These are phyloP conservation scores for Neoboletus brunneissimus DNA, from an alignment of 768 basidiomycete genomes.

Conservation along the genomic window DNA sequence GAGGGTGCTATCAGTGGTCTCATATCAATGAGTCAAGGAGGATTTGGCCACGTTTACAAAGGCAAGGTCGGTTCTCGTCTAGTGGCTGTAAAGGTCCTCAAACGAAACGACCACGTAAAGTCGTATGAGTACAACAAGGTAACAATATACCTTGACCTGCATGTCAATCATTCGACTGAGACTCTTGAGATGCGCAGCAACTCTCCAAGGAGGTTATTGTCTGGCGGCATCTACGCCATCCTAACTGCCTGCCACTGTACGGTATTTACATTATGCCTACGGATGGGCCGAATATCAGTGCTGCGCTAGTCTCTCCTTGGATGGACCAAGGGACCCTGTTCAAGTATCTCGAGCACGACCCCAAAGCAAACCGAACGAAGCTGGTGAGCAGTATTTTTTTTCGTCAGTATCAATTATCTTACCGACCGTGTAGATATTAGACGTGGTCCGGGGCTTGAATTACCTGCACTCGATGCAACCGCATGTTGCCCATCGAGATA, in stretches of 20 bases:
- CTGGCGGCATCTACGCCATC: slow-evolving; percentile 36
- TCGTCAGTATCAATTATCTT: not conserved
- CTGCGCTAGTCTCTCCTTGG: slow-evolving; percentile 40
- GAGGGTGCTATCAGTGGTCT: slow-evolving; percentile 9
- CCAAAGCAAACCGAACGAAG: slow-evolving; percentile 22
- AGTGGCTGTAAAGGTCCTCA: slow-evolving; percentile 31
- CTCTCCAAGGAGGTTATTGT: slow-evolving; percentile 33
- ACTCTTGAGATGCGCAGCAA: slow-evolving; percentile 9
- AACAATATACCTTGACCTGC: not conserved
- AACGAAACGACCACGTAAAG: not conserved
- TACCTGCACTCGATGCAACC: slow-evolving; percentile 43
- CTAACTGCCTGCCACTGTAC: slow-evolving; percentile 36
- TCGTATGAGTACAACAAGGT: slow-evolving; percentile 19
- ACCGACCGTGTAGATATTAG: slow-evolving; percentile 34
- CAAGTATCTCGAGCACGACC: slow-evolving; percentile 28
- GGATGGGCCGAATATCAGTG: slow-evolving; percentile 13
- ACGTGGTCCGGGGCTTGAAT: slow-evolving; percentile 41
- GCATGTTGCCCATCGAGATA: slow-evolving; percentile 34
- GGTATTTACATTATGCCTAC: slow-evolving; percentile 26
- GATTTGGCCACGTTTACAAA: slow-evolving; percentile 21
- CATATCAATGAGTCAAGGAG: slow-evolving; percentile 9
- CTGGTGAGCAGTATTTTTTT: slow-evolving; percentile 30
- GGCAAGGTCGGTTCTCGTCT: slow-evolving; percentile 17
- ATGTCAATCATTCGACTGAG: not conserved
- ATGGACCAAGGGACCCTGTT: slow-evolving; percentile 35